Evolutionary conservation across 208 protist species (phyloP).

Genomic region (Crithidia expoeki): DNA sequence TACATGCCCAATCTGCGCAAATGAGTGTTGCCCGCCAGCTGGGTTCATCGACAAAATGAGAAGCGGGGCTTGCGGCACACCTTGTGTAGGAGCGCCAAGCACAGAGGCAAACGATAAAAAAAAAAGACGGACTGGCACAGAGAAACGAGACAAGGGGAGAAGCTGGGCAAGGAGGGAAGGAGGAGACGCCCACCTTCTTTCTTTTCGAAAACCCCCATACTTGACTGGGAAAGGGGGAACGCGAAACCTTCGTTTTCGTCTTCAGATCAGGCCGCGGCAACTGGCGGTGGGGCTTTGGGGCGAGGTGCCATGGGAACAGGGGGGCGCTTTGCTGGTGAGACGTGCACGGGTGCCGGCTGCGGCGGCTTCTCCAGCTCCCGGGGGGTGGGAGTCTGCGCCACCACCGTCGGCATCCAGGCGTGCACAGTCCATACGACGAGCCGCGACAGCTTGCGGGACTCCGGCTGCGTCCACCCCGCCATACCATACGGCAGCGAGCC

Average conservation of each 20-base stretch:
- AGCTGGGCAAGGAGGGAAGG: background rate
- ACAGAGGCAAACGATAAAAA: background rate
- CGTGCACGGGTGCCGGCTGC: background rate
- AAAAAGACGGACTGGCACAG: constrained; percentile 2
- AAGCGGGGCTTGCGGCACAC: too few species aligned
- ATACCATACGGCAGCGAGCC: constrained; percentile 52
- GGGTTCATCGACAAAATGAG: background rate
- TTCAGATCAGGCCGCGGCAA: background rate
- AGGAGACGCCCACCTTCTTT: background rate
- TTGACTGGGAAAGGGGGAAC: background rate
- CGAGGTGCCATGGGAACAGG: constrained; percentile 16
- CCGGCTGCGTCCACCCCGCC: constrained; percentile 53
- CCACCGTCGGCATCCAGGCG: constrained; percentile 28
- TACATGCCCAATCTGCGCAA: background rate
- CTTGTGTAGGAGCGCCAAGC: background rate
- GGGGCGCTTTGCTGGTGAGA: constrained; percentile 4
- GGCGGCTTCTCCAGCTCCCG: constrained; percentile 1
- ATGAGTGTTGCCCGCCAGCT: background rate
- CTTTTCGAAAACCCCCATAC: too few species aligned
- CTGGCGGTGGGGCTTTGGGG: constrained; percentile 2
- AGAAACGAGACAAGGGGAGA: background rate
- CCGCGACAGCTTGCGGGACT: constrained; percentile 31
- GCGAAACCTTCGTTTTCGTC: background rate
- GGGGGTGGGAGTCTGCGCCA: constrained; percentile 6
- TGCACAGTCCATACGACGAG: constrained; percentile 39